Evolutionary conservation across 169 alveolate genomes (phyloP), one percentile per base, ranked within the genome.

Genomic region (Plasmodium knowlesi): DNA sequence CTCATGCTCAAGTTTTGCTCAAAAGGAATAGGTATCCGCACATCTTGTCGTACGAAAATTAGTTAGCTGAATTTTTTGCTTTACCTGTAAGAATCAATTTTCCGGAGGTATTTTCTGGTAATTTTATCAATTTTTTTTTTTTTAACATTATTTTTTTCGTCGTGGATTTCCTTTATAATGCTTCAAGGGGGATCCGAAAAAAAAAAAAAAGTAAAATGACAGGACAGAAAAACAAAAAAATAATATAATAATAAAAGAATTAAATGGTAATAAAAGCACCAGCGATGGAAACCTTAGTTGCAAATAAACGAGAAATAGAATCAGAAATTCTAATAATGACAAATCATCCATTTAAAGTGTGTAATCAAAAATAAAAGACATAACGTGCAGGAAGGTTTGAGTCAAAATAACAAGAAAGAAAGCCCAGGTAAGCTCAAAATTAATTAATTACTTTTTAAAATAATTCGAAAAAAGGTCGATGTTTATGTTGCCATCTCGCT

Each of bases 81-180:
- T 61, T 67, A 89, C 94, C 83, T 79, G 94, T 89, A 89, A 39
- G 94, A 89, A 50, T 89, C 94, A 37, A 89, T 89, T 54, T 80
- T 85, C 3, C 89, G 89, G 16, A 89, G 82, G 28, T 57, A 89
- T 67, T 89, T 89, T 79, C 94, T 53, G 25, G 94, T 89, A 61
- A 89, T 89, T 79, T 89, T 89, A 46, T 89, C 94, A 79, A 89
- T 89, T 67, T 89, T 89, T 89, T 89, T 89, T 67, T 79, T 89
- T 89, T 80, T 57, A 50, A 89, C 32, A 14, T 22, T 61, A 79
- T 89, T 25, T 10, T 89, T 39, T 67, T 89, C 94, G 46, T 89
- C 74, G 41, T 43, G 81, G 43, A 89, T 89, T 57, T 89, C 94
- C 37, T 80, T 79, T 89, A 79, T 73, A 50, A 89, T 89, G 39